Evolutionary conservation across 2,329 filamentous ascomycete genomes (phyloP).

Genomic region (Blastomyces parvus): DNA sequence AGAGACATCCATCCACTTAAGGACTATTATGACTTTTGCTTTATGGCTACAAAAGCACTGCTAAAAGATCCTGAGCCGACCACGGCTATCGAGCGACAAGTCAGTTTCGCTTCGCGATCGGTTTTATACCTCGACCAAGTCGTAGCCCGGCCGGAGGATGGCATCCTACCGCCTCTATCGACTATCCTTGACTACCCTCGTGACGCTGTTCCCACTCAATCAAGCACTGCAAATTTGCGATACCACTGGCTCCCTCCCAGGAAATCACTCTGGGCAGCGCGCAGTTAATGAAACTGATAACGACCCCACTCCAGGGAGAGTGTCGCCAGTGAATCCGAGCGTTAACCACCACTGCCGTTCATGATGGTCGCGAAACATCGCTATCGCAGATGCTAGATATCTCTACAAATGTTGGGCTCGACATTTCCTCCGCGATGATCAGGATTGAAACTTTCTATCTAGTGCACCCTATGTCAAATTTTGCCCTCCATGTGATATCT

Average conservation of each 20-base stretch:
- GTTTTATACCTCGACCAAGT: background rate
- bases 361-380: background rate
- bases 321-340: background rate
- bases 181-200: background rate
- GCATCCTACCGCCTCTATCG: background rate
- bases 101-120: background rate
- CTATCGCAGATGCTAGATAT: background rate
- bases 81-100: background rate
- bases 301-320: background rate
- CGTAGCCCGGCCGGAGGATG: background rate
- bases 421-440: background rate
- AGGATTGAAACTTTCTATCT: background rate
- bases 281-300: background rate
- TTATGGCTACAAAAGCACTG: background rate
- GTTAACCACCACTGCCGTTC: background rate
- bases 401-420: background rate
- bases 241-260: background rate
- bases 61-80: background rate
- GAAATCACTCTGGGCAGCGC: background rate
- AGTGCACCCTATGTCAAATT: background rate
- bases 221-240: background rate
- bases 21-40: background rate
- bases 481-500: too few species aligned
- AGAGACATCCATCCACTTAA: background rate
- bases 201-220: background rate